phyloP scores from a whole-genome alignment of 169 alveolate genomes.

The Pseudocohnilembus persalinus region DNA sequence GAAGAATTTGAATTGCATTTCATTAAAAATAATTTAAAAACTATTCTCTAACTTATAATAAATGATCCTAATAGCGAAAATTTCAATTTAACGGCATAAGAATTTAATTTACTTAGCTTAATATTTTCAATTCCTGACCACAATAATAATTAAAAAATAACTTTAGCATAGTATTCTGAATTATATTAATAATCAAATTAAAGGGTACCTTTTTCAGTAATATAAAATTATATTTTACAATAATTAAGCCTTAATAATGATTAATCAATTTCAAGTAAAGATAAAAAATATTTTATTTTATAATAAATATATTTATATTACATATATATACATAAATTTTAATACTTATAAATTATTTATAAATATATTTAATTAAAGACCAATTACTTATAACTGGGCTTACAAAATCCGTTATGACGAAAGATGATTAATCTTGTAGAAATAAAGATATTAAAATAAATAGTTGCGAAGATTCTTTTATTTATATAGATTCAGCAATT shows the following conservation, averaged over 20 bases:
- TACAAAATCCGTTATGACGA: conserved; percentile 75
- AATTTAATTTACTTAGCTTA: conserved; percentile 69
- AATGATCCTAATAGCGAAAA: conserved; percentile 73
- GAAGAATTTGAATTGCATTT: conserved; percentile 59
- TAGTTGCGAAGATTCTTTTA: conserved; percentile 79
- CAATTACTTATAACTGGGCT: conserved; percentile 47
- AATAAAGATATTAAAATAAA: conserved; percentile 68
- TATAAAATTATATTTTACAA: too few relatives aligned
- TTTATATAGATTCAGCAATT: conserved; percentile 75
- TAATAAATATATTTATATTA: too few relatives aligned
- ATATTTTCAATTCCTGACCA: conserved; percentile 53
- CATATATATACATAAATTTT: neutral
- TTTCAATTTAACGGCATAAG: conserved; percentile 59
- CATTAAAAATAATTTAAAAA: conserved; percentile 65
- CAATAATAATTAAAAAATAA: conserved; percentile 6
- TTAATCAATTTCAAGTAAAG: neutral
- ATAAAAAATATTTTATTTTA: too few relatives aligned
- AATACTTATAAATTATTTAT: neutral
- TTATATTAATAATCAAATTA: conserved; percentile 19
- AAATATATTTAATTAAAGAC: neutral
- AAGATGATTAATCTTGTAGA: conserved; percentile 41
- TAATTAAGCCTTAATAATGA: neutral
- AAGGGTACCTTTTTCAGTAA: neutral
- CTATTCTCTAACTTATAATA: conserved; percentile 61
- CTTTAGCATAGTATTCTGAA: conserved; percentile 10